Evolutionary conservation across 2,329 filamentous ascomycete genomes (phyloP), one percentile per base, ranked within the genome.

Genomic region (Ceratocystis cubensis): DNA sequence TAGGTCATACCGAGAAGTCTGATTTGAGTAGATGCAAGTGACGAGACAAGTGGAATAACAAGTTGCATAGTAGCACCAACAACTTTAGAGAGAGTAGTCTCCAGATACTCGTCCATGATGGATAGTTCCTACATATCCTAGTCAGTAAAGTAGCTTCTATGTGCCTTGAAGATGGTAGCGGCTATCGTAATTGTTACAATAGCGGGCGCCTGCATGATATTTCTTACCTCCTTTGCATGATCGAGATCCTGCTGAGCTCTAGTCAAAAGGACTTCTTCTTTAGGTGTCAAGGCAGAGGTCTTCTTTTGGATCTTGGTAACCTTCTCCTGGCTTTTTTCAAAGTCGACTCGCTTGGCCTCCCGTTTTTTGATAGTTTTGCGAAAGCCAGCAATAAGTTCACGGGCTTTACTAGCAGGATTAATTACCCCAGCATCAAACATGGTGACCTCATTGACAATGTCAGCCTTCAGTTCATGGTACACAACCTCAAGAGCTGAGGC

Each of bases 351-450:
- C 76, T 86, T 89, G 71, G 92, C 88, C 73, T 94, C 89, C 61
- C 91, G 80, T 75, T 90, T 91, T 77, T 93, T 94, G 72, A 95
- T 89, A 0, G 86, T 87, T 76, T 91, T 94, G 72, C 88, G 86
- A 73, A 94, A 80, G 1, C 88, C 85, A 70, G 86, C 83, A 68
- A 93, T 80, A 65, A 78, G 83, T 64, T 87, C 84, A 71, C 84
- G 87, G 6, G 88, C 88, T 64, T 87, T 82, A 67, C 82, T 83
- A 3, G 87, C 87, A 0, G 89, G 88, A 67, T 80, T 80, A 65
- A 92, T 82, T 69, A 94, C 82, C 70, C 84, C 83, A 8, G 79
- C 76, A 70, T 93, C 88, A 70, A 95, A 88, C 71, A 84, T 80
- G 66, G 77, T 79, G 66, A 94, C 79, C 72, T 94, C 90, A 68